These are phyloP conservation scores for Nepenthes gracilis DNA, from an alignment of 148 eudicot species.

Conservation along the genomic window DNA sequence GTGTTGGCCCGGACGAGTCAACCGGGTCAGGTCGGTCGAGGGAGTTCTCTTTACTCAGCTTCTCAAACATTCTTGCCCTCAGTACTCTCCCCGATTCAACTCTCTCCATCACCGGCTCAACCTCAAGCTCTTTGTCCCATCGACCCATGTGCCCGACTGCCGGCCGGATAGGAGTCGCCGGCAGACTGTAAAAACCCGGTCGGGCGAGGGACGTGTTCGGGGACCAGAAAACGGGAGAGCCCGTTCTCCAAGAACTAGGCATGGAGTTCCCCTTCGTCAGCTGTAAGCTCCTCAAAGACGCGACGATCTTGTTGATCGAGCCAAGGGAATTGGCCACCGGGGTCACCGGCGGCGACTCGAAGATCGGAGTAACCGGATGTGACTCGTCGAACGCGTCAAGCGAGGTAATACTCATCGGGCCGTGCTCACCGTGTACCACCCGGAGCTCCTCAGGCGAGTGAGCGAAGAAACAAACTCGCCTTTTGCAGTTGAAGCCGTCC, in stretches of 20 bases:
- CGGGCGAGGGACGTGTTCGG: constrained; percentile 24
- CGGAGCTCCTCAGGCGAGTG: constrained; percentile 61
- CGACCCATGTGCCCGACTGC: constrained; percentile 21
- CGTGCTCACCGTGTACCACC: constrained; percentile 12
- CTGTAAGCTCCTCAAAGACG: constrained; percentile 32
- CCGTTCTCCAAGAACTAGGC: constrained; percentile 26
- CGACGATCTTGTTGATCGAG: constrained; percentile 32
- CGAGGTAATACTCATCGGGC: constrained; percentile 16
- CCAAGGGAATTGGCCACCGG: constrained; percentile 12
- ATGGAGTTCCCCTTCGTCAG: constrained; percentile 21
- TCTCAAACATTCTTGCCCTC: constrained; percentile 46
- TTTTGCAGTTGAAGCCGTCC: constrained; percentile 51
- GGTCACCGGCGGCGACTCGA: constrained; percentile 48
- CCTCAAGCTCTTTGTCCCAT: constrained; percentile 7
- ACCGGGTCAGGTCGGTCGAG: constrained; percentile 12
- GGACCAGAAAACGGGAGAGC: constrained; percentile 15
- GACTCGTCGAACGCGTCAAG: background rate
- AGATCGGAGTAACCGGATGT: constrained; percentile 9
- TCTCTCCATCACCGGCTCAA: constrained; percentile 50
- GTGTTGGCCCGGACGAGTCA: constrained; percentile 20
- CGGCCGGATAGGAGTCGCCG: constrained; percentile 34
- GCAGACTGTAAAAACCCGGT: constrained; percentile 27
- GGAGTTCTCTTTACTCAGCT: constrained; percentile 58
- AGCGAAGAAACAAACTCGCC: constrained; percentile 81
- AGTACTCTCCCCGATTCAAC: constrained; percentile 57